Base-by-base conservation (phyloP, 768 basidiomycete species). In the Rhizopogon sp. region DNA sequence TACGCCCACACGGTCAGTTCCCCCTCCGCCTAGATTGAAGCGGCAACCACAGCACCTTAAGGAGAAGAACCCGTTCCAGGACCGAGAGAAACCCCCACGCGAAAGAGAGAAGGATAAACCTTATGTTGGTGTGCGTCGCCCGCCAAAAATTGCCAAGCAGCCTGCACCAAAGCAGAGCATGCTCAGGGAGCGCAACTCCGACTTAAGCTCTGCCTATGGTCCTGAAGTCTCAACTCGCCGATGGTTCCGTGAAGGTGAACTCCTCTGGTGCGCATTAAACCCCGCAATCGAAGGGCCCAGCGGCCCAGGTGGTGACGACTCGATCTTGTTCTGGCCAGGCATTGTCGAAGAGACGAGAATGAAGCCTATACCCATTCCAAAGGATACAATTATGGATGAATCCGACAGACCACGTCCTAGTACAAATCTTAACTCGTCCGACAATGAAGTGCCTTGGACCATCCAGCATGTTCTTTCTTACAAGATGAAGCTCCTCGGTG, bases 311-410 rank as follows among this genome's bases (percentile, higher is more conserved):
- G 66, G 70, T 16, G 72, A 71, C 16, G 73, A 77, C 47, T 62
- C 61, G n/a, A 87, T 93, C 58, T 63, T 69, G 25, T 85, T 81
- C 62, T 93, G 90, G 90, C 90, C 90, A 1, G 88, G 79, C 1
- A 62, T 90, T 20, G 78, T 92, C 7, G 77, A 84, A 16, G 80
- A 85, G 54, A 66, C 76, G 14, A 76, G 73, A 53, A 65, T 87
- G 51, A 81, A 78, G 62, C 72, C 76, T 2, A 68, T 73, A 41
- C 65, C 79, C 28, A 59, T 75, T 1, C 73, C 74, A 9, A 64
- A 68, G 40, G 54, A 57, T 11, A 40, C 49, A 14, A 51, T 52
- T 46, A 10, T 33, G 28, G 31, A 40, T 20, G 22, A 40, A 46
- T 37, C 53, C 42, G 35, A 61, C 39, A 58, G 29, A 7, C 20